Percentiles rank a stretch among this genome's conserved stretches.
Conservation (phyloP, 2,329 filamentous ascomycete species). For the Fusarium redolens region DNA sequence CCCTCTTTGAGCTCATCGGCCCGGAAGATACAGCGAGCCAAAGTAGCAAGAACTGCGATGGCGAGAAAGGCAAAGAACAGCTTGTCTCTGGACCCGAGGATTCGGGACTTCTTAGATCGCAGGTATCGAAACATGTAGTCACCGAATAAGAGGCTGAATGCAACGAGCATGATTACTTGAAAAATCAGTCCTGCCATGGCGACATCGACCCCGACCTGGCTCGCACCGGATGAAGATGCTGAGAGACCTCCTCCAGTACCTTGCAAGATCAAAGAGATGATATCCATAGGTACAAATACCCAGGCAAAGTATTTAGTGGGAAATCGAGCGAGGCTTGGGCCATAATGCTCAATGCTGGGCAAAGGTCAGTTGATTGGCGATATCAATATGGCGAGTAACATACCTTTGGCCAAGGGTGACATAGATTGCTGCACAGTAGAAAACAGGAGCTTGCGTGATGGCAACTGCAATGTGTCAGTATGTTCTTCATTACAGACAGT, state of each 20-base stretch:
- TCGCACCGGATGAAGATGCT: slow-evolving; percentile 48
- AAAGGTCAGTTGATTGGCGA: not conserved
- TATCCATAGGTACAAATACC: slow-evolving; percentile 59
- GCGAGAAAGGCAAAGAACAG: slow-evolving; percentile 54
- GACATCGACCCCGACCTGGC: slow-evolving; percentile 57
- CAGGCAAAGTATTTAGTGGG: slow-evolving; percentile 49
- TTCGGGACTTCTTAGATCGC: not conserved
- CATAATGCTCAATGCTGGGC: slow-evolving; percentile 48
- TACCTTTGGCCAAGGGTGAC: slow-evolving; percentile 35
- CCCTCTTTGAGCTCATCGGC: slow-evolving; percentile 67
- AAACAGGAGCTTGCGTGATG: slow-evolving; percentile 57
- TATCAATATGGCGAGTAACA: rapidly evolving
- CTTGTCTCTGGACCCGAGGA: not conserved
- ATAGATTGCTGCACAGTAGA: slow-evolving; percentile 52
- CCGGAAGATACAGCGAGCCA: slow-evolving; percentile 67
- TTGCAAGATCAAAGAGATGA: slow-evolving; percentile 63
- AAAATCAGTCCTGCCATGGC: slow-evolving; percentile 62
- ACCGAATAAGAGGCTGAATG: slow-evolving; percentile 56
- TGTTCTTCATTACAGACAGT: rapidly evolving
- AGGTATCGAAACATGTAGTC: slow-evolving; percentile 53
- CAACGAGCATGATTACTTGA: slow-evolving; percentile 59
- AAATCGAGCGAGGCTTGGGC: slow-evolving; percentile 48
- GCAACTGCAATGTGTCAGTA: slow-evolving; percentile 34
- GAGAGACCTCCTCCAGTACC: slow-evolving; percentile 62
- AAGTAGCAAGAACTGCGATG: slow-evolving; percentile 63